Percentiles rank a stretch among this genome's conserved stretches.
These are phyloP conservation scores for Colletotrichum somersetense DNA, from an alignment of 2,329 filamentous ascomycete genomes.

Conservation along the genomic window DNA sequence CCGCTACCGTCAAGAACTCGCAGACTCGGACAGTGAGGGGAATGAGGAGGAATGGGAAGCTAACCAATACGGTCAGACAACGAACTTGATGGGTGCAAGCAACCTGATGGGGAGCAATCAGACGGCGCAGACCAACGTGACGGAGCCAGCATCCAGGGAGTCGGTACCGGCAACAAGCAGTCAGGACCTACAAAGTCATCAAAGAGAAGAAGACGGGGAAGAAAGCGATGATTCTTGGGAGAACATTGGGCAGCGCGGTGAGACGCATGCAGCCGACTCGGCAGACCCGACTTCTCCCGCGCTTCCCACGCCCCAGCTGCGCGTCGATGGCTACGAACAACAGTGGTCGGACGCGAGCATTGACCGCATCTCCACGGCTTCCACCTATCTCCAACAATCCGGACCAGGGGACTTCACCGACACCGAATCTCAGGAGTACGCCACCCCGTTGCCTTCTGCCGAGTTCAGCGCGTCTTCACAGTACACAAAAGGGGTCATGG, in stretches of 20 bases:
- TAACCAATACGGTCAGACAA: conserved; percentile 36
- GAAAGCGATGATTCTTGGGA: conserved; percentile 42
- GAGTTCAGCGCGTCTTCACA: conserved; percentile 33
- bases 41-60: conserved; percentile 33
- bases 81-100: conserved; percentile 20
- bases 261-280: not conserved
- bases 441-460: conserved; percentile 33
- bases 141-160: conserved; percentile 16
- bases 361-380: conserved; percentile 28
- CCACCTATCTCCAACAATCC: conserved; percentile 14
- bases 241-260: conserved; percentile 28
- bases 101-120: conserved; percentile 9
- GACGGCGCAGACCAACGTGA: not conserved
- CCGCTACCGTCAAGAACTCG: conserved; percentile 25
- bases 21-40: conserved; percentile 31
- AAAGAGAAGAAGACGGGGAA: conserved; percentile 38
- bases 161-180: conserved; percentile 26
- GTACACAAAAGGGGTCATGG: conserved; percentile 27
- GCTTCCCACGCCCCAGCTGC: conserved; percentile 22
- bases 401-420: conserved; percentile 37
- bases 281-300: not conserved
- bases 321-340: conserved; percentile 31
- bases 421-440: conserved; percentile 37
- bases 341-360: conserved; percentile 36
- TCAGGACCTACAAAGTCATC: conserved; percentile 34